Percentiles rank a stretch among this genome's conserved stretches.
Evolutionary conservation across 495 filamentous ascomycete species (phyloP).

Genomic region (Aspergillus baeticus): DNA sequence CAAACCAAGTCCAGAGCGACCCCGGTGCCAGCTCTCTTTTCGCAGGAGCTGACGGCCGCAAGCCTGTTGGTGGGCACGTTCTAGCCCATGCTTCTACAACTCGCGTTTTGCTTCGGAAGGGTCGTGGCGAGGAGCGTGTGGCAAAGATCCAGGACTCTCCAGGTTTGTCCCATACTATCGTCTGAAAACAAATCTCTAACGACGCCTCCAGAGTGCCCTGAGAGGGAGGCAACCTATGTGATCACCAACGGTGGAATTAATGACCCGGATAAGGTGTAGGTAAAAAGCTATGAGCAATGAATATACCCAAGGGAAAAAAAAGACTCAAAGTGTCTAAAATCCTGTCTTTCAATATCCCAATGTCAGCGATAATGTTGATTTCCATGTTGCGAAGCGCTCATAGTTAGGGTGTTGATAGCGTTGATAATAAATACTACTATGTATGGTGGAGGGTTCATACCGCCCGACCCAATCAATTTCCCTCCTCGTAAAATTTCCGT

Average conservation of each 20-base stretch:
- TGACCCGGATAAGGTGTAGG: constrained; percentile 62
- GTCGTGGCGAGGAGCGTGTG: constrained; percentile 75
- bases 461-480: background rate
- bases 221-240: constrained; percentile 75
- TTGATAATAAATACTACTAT: background rate
- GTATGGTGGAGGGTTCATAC: background rate
- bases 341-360: background rate
- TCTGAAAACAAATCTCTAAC: constrained; percentile 4
- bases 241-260: constrained; percentile 78
- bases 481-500: constrained; percentile 4
- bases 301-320: background rate
- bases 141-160: constrained; percentile 79
- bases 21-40: constrained; percentile 81
- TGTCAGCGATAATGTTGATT: constrained; percentile 1
- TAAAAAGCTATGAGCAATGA: background rate
- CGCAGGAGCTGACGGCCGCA: constrained; percentile 72
- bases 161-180: constrained; percentile 41
- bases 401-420: background rate
- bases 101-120: constrained; percentile 71
- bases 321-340: constrained; percentile 1
- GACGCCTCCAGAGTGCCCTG: constrained; percentile 59
- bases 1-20: constrained; percentile 79
- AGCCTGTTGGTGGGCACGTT: constrained; percentile 75
- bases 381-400: constrained; percentile 3
- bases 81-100: constrained; percentile 79